Conservation (phyloP, 2,329 filamentous ascomycete genomes). For the Penicillium sp. region DNA sequence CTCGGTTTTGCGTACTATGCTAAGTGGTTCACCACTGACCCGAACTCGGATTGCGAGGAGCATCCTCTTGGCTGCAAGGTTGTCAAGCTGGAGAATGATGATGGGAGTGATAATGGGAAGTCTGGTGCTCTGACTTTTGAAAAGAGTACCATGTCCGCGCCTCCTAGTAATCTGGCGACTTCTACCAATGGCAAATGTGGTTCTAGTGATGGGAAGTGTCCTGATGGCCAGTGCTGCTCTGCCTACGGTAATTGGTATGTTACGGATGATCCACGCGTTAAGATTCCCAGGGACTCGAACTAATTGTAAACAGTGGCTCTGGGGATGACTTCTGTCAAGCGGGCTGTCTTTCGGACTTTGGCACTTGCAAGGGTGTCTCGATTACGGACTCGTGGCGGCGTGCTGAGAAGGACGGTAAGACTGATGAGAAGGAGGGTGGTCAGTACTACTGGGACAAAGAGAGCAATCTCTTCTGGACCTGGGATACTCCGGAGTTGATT, state of each 20-base stretch:
- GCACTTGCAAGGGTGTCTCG: constrained; percentile 45
- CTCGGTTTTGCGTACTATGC: constrained; percentile 66
- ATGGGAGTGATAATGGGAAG: constrained; percentile 56
- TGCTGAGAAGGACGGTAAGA: constrained; percentile 51
- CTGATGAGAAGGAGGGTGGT: constrained; percentile 57
- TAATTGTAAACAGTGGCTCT: constrained; percentile 27
- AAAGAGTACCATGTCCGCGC: constrained; percentile 24
- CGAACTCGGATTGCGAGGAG: constrained; percentile 44
- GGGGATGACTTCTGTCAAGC: constrained; percentile 30
- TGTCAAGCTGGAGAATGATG: constrained; percentile 55
- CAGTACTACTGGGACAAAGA: constrained; percentile 63
- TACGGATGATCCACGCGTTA: neutral
- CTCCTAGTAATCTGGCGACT: constrained; percentile 24
- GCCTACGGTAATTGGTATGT: constrained; percentile 36
- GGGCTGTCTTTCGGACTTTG: constrained; percentile 39
- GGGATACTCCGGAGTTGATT: constrained; percentile 62
- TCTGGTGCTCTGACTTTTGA: constrained; percentile 51
- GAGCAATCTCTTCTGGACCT: constrained; percentile 66
- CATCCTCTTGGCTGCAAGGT: constrained; percentile 57
- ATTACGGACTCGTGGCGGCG: constrained; percentile 55
- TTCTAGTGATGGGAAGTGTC: constrained; percentile 28
- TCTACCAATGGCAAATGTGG: constrained; percentile 35
- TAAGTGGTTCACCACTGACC: constrained; percentile 60
- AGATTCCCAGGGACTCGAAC: constrained; percentile 3
- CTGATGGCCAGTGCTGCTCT: constrained; percentile 33